Evolutionary conservation across 1,284 basidiomycete genomes (phyloP).

Genomic region (Mycosarcoma maydis): DNA sequence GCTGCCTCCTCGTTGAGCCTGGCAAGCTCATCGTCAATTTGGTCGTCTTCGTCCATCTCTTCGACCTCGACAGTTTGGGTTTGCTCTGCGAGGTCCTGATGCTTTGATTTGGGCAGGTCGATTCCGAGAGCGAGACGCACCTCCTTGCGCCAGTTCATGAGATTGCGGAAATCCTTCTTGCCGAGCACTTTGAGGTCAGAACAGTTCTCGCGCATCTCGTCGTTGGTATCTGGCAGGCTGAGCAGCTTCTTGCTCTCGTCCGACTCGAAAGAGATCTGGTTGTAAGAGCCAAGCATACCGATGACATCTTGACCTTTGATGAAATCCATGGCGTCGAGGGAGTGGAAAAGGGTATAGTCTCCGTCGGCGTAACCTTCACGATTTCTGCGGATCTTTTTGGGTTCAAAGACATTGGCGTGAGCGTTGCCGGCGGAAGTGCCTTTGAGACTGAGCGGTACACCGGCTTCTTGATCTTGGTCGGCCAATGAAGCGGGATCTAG

Average conservation of each 20-base stretch:
- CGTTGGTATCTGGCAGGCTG: constrained; percentile 72
- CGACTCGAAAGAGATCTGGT: constrained; percentile 80
- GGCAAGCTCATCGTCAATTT: constrained; percentile 79
- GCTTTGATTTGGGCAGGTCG: constrained; percentile 43
- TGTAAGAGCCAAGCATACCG: constrained; percentile 81
- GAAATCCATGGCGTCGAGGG: constrained; percentile 79
- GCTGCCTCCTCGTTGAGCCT: constrained; percentile 83
- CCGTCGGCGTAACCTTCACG: constrained; percentile 97
- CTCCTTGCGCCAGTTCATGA: constrained; percentile 81
- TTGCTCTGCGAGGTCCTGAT: constrained; percentile 46
- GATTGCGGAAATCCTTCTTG: constrained; percentile 92
- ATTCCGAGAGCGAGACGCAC: constrained; percentile 77
- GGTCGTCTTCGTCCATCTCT: constrained; percentile 70
- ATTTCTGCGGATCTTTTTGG: constrained; percentile 92
- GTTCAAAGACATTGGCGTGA: constrained; percentile 86
- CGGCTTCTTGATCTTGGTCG: constrained; percentile 22
- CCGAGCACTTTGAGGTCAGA: constrained; percentile 96
- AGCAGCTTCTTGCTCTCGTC: constrained; percentile 78
- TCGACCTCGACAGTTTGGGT: constrained; percentile 73
- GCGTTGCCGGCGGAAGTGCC: constrained; percentile 60
- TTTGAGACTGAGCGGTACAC: constrained; percentile 46
- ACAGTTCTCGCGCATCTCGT: constrained; percentile 83
- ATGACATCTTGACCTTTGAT: constrained; percentile 73
- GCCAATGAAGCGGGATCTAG: constrained; percentile 67
- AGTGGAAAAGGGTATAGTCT: constrained; percentile 88